phyloP scores from a whole-genome alignment of 2,329 filamentous ascomycete species.

The Aspergillus versicolor region DNA sequence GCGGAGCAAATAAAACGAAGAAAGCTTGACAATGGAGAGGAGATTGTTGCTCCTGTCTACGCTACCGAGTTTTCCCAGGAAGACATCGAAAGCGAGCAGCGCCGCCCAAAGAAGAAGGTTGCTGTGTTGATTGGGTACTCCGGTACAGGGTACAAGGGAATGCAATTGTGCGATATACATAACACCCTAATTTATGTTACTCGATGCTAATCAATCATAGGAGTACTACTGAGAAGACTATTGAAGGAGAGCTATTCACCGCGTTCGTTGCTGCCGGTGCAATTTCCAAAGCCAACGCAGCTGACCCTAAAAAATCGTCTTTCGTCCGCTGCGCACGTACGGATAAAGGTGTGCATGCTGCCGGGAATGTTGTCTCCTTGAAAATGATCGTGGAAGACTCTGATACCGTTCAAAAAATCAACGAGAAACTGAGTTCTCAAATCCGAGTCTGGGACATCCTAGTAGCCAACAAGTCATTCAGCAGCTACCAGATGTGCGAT shows the following conservation, averaged over 20 bases:
- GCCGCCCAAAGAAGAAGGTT: constrained; percentile 92
- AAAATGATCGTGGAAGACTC: constrained; percentile 94
- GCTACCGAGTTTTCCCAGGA: constrained; percentile 66
- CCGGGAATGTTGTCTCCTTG: constrained; percentile 89
- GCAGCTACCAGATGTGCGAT: constrained; percentile 91
- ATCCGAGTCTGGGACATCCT: constrained; percentile 95
- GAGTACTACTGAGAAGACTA: constrained; percentile 73
- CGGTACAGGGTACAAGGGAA: constrained; percentile 93
- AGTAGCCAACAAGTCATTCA: constrained; percentile 85
- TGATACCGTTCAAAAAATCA: constrained; percentile 87
- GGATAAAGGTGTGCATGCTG: constrained; percentile 95
- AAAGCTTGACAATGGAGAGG: constrained; percentile 50
- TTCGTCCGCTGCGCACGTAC: constrained; percentile 92
- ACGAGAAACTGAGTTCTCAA: constrained; percentile 76
- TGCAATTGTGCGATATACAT: constrained; percentile 67
- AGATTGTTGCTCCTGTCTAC: constrained; percentile 49
- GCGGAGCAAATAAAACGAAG: constrained; percentile 56
- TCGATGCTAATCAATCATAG: constrained; percentile 24
- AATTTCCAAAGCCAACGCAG: constrained; percentile 94
- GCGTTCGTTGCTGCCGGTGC: constrained; percentile 89
- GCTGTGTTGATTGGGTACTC: constrained; percentile 95
- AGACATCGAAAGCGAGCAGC: constrained; percentile 83
- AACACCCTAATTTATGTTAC: not conserved
- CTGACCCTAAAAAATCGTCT: constrained; percentile 94
- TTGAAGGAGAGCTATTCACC: constrained; percentile 91